Evolutionary conservation across 2,329 filamentous ascomycete species (phyloP).

Genomic region (Clarireedia hainanense): DNA sequence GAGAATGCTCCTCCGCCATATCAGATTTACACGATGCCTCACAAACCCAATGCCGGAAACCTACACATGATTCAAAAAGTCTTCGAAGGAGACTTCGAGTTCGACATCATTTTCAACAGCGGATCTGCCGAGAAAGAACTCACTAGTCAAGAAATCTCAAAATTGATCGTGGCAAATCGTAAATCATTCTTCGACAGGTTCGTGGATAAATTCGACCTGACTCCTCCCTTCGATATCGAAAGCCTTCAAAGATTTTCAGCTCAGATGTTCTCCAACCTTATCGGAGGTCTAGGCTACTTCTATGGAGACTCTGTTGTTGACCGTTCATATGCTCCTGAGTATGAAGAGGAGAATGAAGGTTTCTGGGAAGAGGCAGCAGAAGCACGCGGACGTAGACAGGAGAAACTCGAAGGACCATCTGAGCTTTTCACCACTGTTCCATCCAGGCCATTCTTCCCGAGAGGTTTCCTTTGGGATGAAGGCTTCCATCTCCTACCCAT

Average conservation of each 20-base stretch:
- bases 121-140: slow-evolving; percentile 52
- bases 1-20: slow-evolving; percentile 72
- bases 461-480: slow-evolving; percentile 97
- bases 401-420: slow-evolving; percentile 70
- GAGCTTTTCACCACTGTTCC: slow-evolving; percentile 89
- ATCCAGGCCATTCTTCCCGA: slow-evolving; percentile 89
- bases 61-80: slow-evolving; percentile 85
- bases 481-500: slow-evolving; percentile 91
- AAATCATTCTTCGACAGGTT: slow-evolving; percentile 70
- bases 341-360: slow-evolving; percentile 88
- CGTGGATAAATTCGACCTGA: slow-evolving; percentile 59
- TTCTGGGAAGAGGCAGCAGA: slow-evolving; percentile 91
- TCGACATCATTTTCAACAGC: slow-evolving; percentile 86
- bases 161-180: slow-evolving; percentile 58
- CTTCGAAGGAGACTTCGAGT: slow-evolving; percentile 85
- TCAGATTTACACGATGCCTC: slow-evolving; percentile 72
- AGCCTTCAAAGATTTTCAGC: slow-evolving; percentile 75
- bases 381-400: slow-evolving; percentile 60
- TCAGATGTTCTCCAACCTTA: slow-evolving; percentile 87
- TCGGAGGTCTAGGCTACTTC: slow-evolving; percentile 94
- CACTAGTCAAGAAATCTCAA: slow-evolving; percentile 56
- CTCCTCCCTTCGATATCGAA: slow-evolving; percentile 65
- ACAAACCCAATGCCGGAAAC: slow-evolving; percentile 65
- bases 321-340: slow-evolving; percentile 83
- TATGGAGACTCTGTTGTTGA: slow-evolving; percentile 83